phyloP scores from a whole-genome alignment of 768 basidiomycete species.

The Clavaria fumosa region DNA sequence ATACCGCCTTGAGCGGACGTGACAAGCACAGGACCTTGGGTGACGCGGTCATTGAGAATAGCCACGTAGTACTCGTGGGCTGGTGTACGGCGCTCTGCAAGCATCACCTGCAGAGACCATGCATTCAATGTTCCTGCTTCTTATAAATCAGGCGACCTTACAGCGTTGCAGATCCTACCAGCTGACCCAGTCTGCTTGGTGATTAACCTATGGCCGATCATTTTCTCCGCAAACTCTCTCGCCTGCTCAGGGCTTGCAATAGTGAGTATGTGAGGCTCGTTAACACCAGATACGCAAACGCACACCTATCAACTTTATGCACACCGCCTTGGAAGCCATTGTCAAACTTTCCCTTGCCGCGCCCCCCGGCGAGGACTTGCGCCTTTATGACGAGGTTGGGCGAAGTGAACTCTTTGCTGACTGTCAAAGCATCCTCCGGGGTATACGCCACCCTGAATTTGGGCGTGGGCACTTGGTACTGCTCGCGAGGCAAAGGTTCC shows the following conservation, averaged over 20 bases:
- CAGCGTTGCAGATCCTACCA: slow-evolving; percentile 91
- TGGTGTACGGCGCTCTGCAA: slow-evolving; percentile 87
- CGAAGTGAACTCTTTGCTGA: slow-evolving; percentile 80
- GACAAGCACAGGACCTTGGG: slow-evolving; percentile 84
- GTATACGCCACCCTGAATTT: slow-evolving; percentile 79
- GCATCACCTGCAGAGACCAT: slow-evolving; percentile 70
- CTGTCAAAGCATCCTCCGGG: slow-evolving; percentile 76
- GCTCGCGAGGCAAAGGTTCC: slow-evolving; percentile 5
- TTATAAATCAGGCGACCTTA: slow-evolving; percentile 30
- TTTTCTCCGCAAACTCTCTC: slow-evolving; percentile 71
- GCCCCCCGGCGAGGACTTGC: slow-evolving; percentile 95
- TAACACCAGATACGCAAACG: too few relatives aligned
- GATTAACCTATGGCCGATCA: slow-evolving; percentile 91
- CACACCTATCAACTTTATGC: slow-evolving; percentile 77
- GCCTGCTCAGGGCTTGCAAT: slow-evolving; percentile 89
- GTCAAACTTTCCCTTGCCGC: slow-evolving; percentile 95
- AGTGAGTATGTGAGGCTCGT: too few relatives aligned
- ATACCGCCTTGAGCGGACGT: slow-evolving; percentile 93
- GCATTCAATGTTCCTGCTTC: too few relatives aligned
- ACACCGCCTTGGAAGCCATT: slow-evolving; percentile 96
- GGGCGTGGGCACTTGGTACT: slow-evolving; percentile 95
- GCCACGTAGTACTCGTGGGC: slow-evolving; percentile 98
- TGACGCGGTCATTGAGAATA: slow-evolving; percentile 84
- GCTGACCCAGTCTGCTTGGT: slow-evolving; percentile 95
- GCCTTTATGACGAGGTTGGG: slow-evolving; percentile 87